Base-by-base conservation (phyloP, 2,329 filamentous ascomycete species). In the Exophiala lecanii-corni region DNA sequence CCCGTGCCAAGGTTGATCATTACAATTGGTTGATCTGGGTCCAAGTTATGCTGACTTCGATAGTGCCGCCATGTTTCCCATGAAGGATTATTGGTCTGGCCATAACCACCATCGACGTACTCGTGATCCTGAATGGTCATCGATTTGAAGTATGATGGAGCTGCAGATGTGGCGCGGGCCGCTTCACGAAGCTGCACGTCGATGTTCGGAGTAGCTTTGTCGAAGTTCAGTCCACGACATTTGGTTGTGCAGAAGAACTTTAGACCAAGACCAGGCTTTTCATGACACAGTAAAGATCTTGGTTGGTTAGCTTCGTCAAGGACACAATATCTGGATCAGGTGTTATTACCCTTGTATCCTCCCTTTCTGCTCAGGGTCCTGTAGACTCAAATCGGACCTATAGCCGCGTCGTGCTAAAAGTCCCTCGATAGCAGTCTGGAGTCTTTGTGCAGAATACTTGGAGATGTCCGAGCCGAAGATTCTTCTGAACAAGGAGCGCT, bases 1-100 rank as follows among this genome's bases (percentile, higher is more conserved):
- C 51, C 51, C 2, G 51, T 52, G 23, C 49, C 51, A 23, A 54
- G 41, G 25, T 52, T 54, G 41, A 54, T 47, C 49, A 51, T 48
- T 6, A 52, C 39, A 6, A 54, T 32, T 26, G 40, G 43, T 35
- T 43, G 32, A 5, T 44, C 33, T 19, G 39, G 36, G 10, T 38
- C 20, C 7, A 51, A 33, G 25, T 43, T 28, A 16, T 52, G 47
- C 31, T 50, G 48, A 21, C 32, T 19, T n/a, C 48, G 32, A 31
- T 50, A 54, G 20, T 54, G 51, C 19, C 45, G 39, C 25, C 43
- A 38, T 21, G 45, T 47, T 16, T 50, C 50, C 41, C 49, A 51
- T 7, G 51, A 52, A 9, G 51, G 51, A 19, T 54, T 54, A 35
- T 54, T 54, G 13, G 49, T 54, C 9, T 50, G 33, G 15, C 52